Conservation (phyloP, 2,329 filamentous ascomycete genomes). For the Capronia epimyces region DNA sequence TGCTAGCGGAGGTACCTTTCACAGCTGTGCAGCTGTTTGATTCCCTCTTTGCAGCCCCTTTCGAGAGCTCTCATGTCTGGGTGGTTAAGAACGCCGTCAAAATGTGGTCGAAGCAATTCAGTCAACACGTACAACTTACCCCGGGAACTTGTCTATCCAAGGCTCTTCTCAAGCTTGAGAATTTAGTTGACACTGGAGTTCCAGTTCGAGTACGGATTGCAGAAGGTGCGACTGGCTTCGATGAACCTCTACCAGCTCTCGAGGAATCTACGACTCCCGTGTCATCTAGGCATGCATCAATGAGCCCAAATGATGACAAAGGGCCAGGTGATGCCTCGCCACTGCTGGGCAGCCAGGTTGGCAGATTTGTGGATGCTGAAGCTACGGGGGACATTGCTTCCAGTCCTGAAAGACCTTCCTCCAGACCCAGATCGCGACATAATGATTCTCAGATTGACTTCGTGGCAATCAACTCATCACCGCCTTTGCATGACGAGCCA, state of each 20-base stretch:
- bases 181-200: background rate
- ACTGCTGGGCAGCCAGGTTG: conserved; percentile 13
- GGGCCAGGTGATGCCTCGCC: conserved; percentile 8
- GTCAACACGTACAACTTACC: conserved; percentile 51
- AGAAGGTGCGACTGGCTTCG: background rate
- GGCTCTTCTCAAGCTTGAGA: conserved; percentile 43
- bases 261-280: background rate
- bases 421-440: conserved; percentile 58
- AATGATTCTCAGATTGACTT: conserved; percentile 80
- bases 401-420: conserved; percentile 41
- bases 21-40: conserved; percentile 49
- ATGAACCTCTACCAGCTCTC: background rate
- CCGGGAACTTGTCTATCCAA: conserved; percentile 62
- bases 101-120: conserved; percentile 68
- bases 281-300: background rate
- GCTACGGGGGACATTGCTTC: background rate
- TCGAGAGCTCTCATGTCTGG: conserved; percentile 48
- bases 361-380: background rate
- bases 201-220: background rate
- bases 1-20: conserved; percentile 11
- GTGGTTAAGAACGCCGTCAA: conserved; percentile 50
- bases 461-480: conserved; percentile 60
- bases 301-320: background rate
- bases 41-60: conserved; percentile 47
- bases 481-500: conserved; percentile 40